Conservation (phyloP, 495 filamentous ascomycete species). For the Tuber umbilicatum region DNA sequence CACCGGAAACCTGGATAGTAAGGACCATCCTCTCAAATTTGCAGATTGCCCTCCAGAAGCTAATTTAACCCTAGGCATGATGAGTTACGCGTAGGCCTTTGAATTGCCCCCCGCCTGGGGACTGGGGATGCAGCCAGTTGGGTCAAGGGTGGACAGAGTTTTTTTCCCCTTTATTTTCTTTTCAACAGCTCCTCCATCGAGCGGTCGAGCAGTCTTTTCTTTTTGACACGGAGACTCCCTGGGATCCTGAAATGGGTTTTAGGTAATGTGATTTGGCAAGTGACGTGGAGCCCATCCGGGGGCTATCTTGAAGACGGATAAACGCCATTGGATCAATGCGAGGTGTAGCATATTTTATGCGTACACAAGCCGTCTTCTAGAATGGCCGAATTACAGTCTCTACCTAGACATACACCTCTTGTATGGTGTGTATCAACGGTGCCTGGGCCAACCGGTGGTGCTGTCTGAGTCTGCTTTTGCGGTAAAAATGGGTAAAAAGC, state of each 20-base stretch:
- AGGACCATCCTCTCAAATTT: conserved; percentile 27
- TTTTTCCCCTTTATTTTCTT: neutral
- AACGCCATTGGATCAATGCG: neutral
- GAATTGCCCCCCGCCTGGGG: neutral
- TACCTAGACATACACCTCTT: neutral
- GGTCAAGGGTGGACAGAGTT: neutral
- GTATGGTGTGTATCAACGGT: neutral
- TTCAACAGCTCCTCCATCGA: neutral
- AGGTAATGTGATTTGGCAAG: conserved; percentile 4
- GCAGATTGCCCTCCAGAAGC: neutral
- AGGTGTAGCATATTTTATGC: conserved; percentile 3
- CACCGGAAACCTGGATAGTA: conserved; percentile 42
- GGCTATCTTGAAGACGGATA: neutral
- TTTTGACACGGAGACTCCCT: neutral
- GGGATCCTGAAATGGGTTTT: neutral
- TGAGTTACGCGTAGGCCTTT: conserved; percentile 23
- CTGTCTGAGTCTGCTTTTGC: neutral
- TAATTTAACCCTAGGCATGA: conserved; percentile 15
- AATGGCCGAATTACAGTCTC: neutral
- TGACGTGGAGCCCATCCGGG: neutral
- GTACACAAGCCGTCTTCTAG: neutral
- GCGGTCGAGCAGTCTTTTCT: neutral
- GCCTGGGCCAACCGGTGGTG: neutral
- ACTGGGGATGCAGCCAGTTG: neutral
- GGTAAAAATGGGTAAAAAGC: neutral